Percentiles rank a stretch among this genome's conserved stretches.
These are phyloP conservation scores for Tricholoma furcatifolium DNA, from an alignment of 768 basidiomycete genomes.

Conservation along the genomic window DNA sequence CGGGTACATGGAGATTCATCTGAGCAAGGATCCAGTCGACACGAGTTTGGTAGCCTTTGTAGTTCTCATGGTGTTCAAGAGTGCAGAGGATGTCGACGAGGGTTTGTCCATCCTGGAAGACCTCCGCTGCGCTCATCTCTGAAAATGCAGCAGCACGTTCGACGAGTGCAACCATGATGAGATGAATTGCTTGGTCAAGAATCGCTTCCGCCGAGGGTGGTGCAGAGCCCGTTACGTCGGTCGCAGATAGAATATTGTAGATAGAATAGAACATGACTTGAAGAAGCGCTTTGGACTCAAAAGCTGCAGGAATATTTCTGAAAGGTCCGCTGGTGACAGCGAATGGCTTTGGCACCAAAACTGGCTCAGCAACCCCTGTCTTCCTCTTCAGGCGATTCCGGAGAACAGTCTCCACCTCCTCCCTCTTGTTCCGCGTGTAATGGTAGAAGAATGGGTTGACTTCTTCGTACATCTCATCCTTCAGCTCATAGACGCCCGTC, in stretches of 20 bases:
- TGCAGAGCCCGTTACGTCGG: slow-evolving; percentile 54
- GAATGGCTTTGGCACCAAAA: slow-evolving; percentile 75
- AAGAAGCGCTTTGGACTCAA: slow-evolving; percentile 69
- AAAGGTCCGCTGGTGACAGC: slow-evolving; percentile 70
- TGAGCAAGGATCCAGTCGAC: slow-evolving; percentile 72
- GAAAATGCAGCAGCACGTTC: slow-evolving; percentile 67
- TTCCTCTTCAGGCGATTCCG: slow-evolving; percentile 66
- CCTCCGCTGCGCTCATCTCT: slow-evolving; percentile 48
- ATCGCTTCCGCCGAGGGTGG: slow-evolving; percentile 86
- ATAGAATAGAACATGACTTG: slow-evolving; percentile 85
- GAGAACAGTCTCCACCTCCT: slow-evolving; percentile 83
- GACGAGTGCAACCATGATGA: slow-evolving; percentile 82
- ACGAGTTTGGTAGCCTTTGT: slow-evolving; percentile 68
- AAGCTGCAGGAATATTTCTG: slow-evolving; percentile 54
- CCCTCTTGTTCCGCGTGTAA: slow-evolving; percentile 90
- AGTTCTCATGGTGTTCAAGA: slow-evolving; percentile 77
- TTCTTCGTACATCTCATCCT: slow-evolving; percentile 78
- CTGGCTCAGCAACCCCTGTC: slow-evolving; percentile 58
- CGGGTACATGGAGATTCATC: slow-evolving; percentile 54
- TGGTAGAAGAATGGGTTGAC: slow-evolving; percentile 97
- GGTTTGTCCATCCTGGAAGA: slow-evolving; percentile 58
- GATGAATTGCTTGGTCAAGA: slow-evolving; percentile 83
- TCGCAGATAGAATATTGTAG: slow-evolving; percentile 68
- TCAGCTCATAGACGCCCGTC: slow-evolving; percentile 85
- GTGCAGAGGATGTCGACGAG: slow-evolving; percentile 72